Evolutionary conservation across 2,329 filamentous ascomycete genomes (phyloP).

Genomic region (Pezicula rhizophila): DNA sequence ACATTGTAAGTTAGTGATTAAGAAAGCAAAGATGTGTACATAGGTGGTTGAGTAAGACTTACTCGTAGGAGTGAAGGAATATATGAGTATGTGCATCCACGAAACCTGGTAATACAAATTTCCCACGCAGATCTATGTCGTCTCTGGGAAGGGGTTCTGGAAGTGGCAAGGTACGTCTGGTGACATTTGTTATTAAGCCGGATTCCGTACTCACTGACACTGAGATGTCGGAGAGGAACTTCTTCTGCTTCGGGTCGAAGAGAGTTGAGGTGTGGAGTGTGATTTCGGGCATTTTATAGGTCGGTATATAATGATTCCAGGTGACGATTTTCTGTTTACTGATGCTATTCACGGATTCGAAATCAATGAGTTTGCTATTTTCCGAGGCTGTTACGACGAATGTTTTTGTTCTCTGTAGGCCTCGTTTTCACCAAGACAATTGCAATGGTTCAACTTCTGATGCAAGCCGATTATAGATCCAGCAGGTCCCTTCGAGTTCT

Average conservation of each 20-base stretch:
- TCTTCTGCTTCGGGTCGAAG: conserved; percentile 40
- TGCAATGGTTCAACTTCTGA: no score
- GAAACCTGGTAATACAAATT: conserved; percentile 44
- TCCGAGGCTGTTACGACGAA: no score
- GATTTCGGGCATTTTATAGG: conserved; percentile 4
- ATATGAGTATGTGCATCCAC: conserved; percentile 52
- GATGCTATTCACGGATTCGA: no score
- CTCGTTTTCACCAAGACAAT: no score
- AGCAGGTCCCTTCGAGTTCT: no score
- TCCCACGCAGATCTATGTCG: conserved; percentile 49
- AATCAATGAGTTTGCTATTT: no score
- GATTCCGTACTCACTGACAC: conserved; percentile 33
- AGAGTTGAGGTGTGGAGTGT: conserved; percentile 40
- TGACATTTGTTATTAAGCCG: conserved; percentile 35
- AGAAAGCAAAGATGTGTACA: neutral
- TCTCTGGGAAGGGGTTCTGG: conserved; percentile 21
- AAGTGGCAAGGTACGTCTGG: conserved; percentile 17
- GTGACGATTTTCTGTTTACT: no score
- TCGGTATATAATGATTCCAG: no score
- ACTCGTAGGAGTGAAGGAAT: conserved; percentile 45
- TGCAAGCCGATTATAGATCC: no score
- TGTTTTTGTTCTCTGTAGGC: no score
- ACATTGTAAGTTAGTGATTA: neutral
- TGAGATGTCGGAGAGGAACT: conserved; percentile 35
- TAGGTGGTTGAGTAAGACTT: conserved; percentile 7